Evolutionary conservation across 2,329 filamentous ascomycete species (phyloP), one percentile per base, ranked within the genome.

Genomic region (Cytospora chrysosperma): DNA sequence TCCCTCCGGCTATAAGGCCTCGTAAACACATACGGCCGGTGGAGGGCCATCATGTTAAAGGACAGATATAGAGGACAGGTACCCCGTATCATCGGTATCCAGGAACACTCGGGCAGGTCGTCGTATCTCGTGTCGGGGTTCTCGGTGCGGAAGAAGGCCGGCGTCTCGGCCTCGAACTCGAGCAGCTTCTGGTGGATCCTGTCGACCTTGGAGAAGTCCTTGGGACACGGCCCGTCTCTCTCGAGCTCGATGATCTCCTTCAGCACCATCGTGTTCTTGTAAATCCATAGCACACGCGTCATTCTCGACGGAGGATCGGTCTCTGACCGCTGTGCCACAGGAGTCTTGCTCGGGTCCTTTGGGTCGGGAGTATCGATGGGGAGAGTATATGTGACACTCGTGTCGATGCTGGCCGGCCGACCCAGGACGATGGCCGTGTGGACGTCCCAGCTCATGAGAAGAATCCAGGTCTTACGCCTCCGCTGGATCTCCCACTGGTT

Each of bases 1-100:
- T 84, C 82, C 4, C 76, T 76, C n/a, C 85, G 77, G 68, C 82
- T 86, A 40, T 76, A 74, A 7, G 78, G 72, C 15, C 83, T 80
- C 19, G 84, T 85, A 67, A 88, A 88, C 24, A 88, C 81, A 69
- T 87, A 88, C 0, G 85, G 84, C 27, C 85, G 78, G 65, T 88
- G 86, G 47, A 88, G 75, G 5, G 83, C 84, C 75, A 88, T 61
- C 56, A 84, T 73, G 63, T 82, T 80, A 69, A 88, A 86, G 0
- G 80, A 75, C 13, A 78, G 72, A 6, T 82, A 70, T 67, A 84
- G 82, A 17, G 81, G 79, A 56, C 82, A 70, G 56, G 78, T 76
- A 62, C 77, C 74, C 47, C 83, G 75, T n/a, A 76, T 75, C 57
- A 74, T 70, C 13, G 75, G 75, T 43, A 88, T 70, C 85, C 85